These are phyloP conservation scores for Mycena alexandri DNA, from an alignment of 768 basidiomycete genomes.

Conservation along the genomic window DNA sequence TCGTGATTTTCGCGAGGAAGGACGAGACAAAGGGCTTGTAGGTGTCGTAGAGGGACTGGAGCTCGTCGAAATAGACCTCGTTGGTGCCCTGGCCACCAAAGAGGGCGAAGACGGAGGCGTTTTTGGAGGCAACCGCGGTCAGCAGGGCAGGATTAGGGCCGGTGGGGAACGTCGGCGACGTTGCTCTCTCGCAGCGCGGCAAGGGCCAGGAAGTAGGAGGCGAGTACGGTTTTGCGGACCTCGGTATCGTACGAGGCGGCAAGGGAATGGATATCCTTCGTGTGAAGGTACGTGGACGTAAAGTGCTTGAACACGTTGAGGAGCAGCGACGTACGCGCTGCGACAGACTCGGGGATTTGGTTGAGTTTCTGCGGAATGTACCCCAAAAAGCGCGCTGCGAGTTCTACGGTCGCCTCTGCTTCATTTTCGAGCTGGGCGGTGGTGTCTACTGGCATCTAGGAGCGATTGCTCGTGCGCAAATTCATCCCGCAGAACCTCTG, in stretches of 20 bases:
- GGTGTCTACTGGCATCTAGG: slow-evolving; percentile 68
- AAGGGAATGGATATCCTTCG: slow-evolving; percentile 86
- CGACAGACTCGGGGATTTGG: slow-evolving; percentile 63
- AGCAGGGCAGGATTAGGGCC: slow-evolving; percentile 78
- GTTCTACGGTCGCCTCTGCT: slow-evolving; percentile 78
- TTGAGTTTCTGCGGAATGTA: slow-evolving; percentile 77
- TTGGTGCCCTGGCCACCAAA: slow-evolving; percentile 99
- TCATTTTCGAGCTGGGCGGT: slow-evolving; percentile 65
- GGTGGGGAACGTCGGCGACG: slow-evolving; percentile 66
- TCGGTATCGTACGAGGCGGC: slow-evolving; percentile 81
- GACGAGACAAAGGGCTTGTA: slow-evolving; percentile 89
- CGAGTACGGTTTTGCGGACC: slow-evolving; percentile 79
- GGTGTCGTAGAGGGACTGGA: slow-evolving; percentile 90
- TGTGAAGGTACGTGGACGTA: slow-evolving; percentile 76
- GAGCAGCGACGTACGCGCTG: slow-evolving; percentile 75
- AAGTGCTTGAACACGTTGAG: slow-evolving; percentile 83
- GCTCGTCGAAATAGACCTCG: slow-evolving; percentile 97
- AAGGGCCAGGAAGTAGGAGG: slow-evolving; percentile 84
- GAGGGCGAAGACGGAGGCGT: slow-evolving; percentile 87
- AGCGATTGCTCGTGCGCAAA: slow-evolving; percentile 77
- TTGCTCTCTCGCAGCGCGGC: slow-evolving; percentile 73
- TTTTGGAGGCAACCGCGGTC: slow-evolving; percentile 67
- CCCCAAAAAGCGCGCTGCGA: slow-evolving; percentile 86
- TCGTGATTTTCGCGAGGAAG: slow-evolving; percentile 74
- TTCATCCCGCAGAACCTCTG: slow-evolving; percentile 92